Evolutionary conservation across 2,329 filamentous ascomycete species (phyloP).

Genomic region (Metarhizium rileyi): DNA sequence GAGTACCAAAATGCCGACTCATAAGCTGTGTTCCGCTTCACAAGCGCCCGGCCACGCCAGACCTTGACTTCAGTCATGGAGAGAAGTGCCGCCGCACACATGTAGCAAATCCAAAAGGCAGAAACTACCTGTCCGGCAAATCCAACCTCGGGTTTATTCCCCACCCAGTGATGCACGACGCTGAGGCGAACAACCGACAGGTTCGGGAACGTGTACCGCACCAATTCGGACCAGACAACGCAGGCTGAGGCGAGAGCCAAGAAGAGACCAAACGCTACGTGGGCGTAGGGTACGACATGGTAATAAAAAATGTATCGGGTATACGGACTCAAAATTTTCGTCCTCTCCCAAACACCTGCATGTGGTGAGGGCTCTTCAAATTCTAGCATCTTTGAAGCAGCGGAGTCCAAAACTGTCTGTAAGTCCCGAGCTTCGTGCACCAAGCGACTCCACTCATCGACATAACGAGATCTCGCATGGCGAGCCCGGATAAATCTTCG

Average conservation of each 20-base stretch:
- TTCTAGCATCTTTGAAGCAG: conserved; percentile 68
- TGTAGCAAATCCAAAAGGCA: conserved; percentile 86
- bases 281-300: conserved; percentile 59
- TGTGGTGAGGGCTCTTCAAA: conserved; percentile 53
- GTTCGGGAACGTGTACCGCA: conserved; percentile 70
- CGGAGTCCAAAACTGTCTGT: conserved; percentile 77
- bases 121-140: conserved; percentile 81
- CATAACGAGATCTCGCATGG: conserved; percentile 73
- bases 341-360: conserved; percentile 42
- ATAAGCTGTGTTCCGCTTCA: conserved; percentile 81
- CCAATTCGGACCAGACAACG: conserved; percentile 88
- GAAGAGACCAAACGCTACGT: conserved; percentile 54
- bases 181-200: conserved; percentile 60
- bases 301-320: conserved; percentile 71
- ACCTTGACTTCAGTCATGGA: conserved; percentile 90
- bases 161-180: conserved; percentile 66
- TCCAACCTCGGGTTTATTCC: conserved; percentile 64
- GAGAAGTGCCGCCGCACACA: conserved; percentile 81
- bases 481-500: conserved; percentile 71
- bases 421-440: conserved; percentile 64
- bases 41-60: conserved; percentile 91
- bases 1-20: conserved; percentile 96
- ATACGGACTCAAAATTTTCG: conserved; percentile 64
- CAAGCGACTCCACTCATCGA: conserved; percentile 76
- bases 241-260: conserved; percentile 67